Base-by-base conservation (phyloP, 2,329 filamentous ascomycete species). In the Monilinia laxa region DNA sequence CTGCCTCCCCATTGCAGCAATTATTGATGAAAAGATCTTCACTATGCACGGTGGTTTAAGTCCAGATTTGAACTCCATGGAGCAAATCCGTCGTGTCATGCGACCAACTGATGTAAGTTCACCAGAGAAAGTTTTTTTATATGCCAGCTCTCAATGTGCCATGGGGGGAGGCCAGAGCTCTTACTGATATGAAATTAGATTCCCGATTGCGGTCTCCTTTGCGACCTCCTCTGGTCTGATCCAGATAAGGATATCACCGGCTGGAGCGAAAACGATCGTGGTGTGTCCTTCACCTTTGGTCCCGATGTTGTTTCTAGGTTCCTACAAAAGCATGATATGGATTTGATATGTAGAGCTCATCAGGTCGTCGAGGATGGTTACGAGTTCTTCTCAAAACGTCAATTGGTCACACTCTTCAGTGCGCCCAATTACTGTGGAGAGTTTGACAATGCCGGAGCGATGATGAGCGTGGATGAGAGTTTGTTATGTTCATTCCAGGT, bases 1-100 rank as follows among this genome's bases (percentile, higher is more conserved):
- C 85, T 97, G 93, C 82, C 82, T 98, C 77, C 94, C 94, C 58
- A 98, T 99, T 79, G 95, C 94, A 67, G 94, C 95, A 73, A 99
- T 99, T 81, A 97, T 99, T 75, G 94, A 97, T 77, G 95, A 97
- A 85, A 99, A 98, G 90, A 99, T 99, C 78, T 98, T 99, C 84
- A 97, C 93, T 77, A 97, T 99, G 94, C 95, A 99, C 81, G 95
- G 95, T 78, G 95, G 95, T 77, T 83, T 99, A 76, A 97, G 93
- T 80, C 95, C 95, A 55, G 95, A 97, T 78, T 85, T 99, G 72
- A 97, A 98, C 85, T 97, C 93, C 45, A 99, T 99, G 95, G 95
- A 99, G 84, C 94, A 99, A 84, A 99, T 99, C 75, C 92, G 95
- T 78, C 91, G 94, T 75, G 94, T 99, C 74, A 98, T 98, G 93